Evolutionary conservation across 768 basidiomycete species (phyloP).

Genomic region (Serendipita vermifera): DNA sequence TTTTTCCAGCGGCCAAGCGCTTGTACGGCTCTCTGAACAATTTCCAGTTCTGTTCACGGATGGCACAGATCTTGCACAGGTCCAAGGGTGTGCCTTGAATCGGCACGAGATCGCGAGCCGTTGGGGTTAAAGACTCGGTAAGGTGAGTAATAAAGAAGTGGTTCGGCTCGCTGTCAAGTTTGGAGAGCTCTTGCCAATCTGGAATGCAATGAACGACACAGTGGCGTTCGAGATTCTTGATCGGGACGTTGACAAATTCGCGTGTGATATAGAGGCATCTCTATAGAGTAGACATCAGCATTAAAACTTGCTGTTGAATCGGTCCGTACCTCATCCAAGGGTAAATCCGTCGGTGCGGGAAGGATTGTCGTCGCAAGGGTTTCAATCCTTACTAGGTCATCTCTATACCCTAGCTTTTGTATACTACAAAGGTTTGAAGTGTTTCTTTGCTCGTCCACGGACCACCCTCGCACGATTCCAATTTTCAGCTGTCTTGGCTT

Average conservation of each 20-base stretch:
- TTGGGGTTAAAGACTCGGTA: not conserved
- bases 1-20: no score
- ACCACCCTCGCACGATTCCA: not conserved
- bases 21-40: no score
- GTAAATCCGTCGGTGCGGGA: not conserved
- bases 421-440: not conserved
- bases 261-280: not conserved
- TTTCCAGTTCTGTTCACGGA: no score
- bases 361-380: not conserved
- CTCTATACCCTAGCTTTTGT: not conserved
- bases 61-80: no score
- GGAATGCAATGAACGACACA: not conserved
- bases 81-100: no score
- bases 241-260: not conserved
- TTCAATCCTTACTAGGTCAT: not conserved
- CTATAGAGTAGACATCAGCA: not conserved
- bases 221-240: not conserved
- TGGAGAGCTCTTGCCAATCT: not conserved
- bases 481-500: not conserved
- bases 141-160: conserved; percentile 7
- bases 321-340: not conserved
- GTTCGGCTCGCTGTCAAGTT: not conserved
- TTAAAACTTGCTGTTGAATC: not conserved
- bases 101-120: not conserved
- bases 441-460: not conserved